Evolutionary conservation across 441 rosid genomes (phyloP).

Genomic region (Viola pubescens): DNA sequence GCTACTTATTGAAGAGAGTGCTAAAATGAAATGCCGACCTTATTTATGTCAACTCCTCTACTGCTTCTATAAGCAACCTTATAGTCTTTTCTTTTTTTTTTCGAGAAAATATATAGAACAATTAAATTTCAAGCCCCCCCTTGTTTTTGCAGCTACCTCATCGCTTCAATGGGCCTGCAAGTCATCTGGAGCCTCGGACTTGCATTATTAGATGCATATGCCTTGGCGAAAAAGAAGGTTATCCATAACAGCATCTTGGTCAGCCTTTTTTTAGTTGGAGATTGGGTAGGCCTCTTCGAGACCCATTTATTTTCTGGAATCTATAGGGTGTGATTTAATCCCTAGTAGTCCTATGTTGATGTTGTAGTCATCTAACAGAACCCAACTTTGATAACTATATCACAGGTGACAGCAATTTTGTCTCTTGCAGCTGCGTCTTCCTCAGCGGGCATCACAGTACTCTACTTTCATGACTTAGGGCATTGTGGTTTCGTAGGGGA

Average conservation of each 20-base stretch:
- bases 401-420: conserved; percentile 76
- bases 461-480: conserved; percentile 54
- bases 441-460: conserved; percentile 80
- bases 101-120: too few species aligned
- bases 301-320: conserved; percentile 1
- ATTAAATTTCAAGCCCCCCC: not conserved
- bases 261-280: conserved; percentile 94
- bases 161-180: conserved; percentile 97
- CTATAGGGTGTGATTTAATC: not conserved
- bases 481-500: conserved; percentile 32
- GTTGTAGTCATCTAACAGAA: conserved; percentile 5
- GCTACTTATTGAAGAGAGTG: too few species aligned
- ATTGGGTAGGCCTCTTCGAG: conserved; percentile 52
- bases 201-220: conserved; percentile 76
- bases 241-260: conserved; percentile 71
- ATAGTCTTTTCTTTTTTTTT: not conserved
- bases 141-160: conserved; percentile 58
- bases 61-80: too few species aligned
- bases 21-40: too few species aligned
- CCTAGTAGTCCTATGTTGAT: not conserved
- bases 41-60: too few species aligned
- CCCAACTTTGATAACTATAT: not conserved
- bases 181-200: conserved; percentile 94
- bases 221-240: conserved; percentile 58
- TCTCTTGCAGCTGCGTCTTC: conserved; percentile 94